phyloP scores from a whole-genome alignment of 768 basidiomycete genomes.

The Trametes cubensis region DNA sequence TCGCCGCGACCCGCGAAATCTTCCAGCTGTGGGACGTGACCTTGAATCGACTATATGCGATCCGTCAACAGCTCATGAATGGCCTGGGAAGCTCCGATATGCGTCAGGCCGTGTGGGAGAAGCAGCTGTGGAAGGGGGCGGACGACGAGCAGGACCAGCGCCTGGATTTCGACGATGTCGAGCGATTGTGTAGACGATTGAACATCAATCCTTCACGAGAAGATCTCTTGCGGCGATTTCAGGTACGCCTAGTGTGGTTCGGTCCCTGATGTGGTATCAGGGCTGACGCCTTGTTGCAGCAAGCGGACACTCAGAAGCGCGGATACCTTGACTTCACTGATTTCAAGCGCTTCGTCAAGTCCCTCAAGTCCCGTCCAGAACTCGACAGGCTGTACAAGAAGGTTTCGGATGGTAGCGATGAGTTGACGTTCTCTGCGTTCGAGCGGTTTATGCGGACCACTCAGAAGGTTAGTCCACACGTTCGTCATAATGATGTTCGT shows the following conservation, averaged over 20 bases:
- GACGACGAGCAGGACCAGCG: slow-evolving; percentile 60
- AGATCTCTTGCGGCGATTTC: slow-evolving; percentile 60
- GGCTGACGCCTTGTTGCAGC: slow-evolving; percentile 41
- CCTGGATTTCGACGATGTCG: slow-evolving; percentile 71
- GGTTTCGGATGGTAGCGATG: slow-evolving; percentile 33
- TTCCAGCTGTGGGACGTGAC: slow-evolving; percentile 67
- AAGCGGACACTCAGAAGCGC: slow-evolving; percentile 57
- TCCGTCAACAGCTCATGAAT: slow-evolving; percentile 71
- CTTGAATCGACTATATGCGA: slow-evolving; percentile 61
- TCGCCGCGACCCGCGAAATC: slow-evolving; percentile 68
- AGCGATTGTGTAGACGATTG: slow-evolving; percentile 68
- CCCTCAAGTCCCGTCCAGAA: slow-evolving; percentile 84
- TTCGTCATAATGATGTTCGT: slow-evolving; percentile 21
- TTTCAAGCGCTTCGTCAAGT: slow-evolving; percentile 81
- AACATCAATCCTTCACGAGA: slow-evolving; percentile 61
- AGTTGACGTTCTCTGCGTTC: slow-evolving; percentile 46
- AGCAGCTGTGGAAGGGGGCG: slow-evolving; percentile 79
- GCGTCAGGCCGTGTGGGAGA: slow-evolving; percentile 74
- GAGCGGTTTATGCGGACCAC: slow-evolving; percentile 50
- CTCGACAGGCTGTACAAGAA: slow-evolving; percentile 64
- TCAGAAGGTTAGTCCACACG: slow-evolving; percentile 55
- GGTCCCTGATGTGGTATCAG: too few species aligned
- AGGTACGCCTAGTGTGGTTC: slow-evolving; percentile 38
- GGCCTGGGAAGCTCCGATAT: slow-evolving; percentile 66
- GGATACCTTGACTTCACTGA: slow-evolving; percentile 74